Conservation (phyloP, 495 filamentous ascomycete genomes). For the Delitschia confertaspora region DNA sequence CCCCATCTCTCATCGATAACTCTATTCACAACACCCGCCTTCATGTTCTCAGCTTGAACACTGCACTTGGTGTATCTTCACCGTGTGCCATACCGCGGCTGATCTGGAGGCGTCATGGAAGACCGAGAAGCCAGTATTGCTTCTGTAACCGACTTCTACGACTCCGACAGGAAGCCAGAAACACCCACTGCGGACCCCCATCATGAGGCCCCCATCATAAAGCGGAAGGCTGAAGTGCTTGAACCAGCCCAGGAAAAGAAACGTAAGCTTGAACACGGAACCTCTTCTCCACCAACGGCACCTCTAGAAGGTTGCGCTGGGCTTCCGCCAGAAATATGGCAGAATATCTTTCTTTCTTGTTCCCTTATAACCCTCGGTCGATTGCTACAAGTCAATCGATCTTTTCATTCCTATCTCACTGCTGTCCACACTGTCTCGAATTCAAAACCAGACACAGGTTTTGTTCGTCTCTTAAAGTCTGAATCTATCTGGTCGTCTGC, state of each 20-base stretch:
- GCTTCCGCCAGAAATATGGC: constrained; percentile 31
- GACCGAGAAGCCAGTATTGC: constrained; percentile 19
- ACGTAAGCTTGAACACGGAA: constrained; percentile 13
- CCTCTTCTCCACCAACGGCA: background rate
- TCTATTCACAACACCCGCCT: no score
- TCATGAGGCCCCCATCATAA: constrained; percentile 2
- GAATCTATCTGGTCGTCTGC: constrained; percentile 54
- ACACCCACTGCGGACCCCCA: constrained; percentile 5
- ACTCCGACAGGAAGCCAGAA: constrained; percentile 17
- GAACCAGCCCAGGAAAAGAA: constrained; percentile 17
- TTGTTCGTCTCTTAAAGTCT: constrained; percentile 34
- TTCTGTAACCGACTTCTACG: constrained; percentile 26
- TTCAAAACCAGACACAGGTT: constrained; percentile 27
- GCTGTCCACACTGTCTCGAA: constrained; percentile 23
- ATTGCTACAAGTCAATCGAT: constrained; percentile 32
- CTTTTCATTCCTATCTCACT: constrained; percentile 40
- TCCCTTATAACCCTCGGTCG: constrained; percentile 28
- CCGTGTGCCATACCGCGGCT: no score
- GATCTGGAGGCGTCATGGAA: constrained; percentile 21
- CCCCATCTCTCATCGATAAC: no score
- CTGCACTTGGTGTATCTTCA: no score
- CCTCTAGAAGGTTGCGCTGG: constrained; percentile 12
- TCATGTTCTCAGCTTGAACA: constrained; percentile 22
- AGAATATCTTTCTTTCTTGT: constrained; percentile 33
- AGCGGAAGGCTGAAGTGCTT: constrained; percentile 24